Conservation (phyloP, 1,284 basidiomycete species). For the Xerocomus cyaneibrunnescens region DNA sequence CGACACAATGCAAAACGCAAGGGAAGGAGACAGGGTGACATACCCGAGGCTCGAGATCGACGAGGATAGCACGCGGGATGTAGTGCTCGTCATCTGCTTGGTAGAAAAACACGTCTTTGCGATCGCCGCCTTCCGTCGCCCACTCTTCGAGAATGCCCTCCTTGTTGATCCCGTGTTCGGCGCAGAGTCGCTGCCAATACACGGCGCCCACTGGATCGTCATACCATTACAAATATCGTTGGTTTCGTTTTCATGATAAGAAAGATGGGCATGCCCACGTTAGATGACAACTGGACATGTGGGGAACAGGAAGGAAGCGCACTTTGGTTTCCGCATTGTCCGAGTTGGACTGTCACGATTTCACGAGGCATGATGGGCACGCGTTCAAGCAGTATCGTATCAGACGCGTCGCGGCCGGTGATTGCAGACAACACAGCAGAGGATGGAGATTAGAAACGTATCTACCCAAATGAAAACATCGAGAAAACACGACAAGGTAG, state of each 20-base stretch:
- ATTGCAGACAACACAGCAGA: constrained; percentile 9
- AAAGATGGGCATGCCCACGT: neutral
- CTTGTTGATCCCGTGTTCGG: constrained; percentile 93
- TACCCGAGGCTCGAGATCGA: constrained; percentile 97
- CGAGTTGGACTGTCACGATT: constrained; percentile 86
- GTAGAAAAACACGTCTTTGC: constrained; percentile 99
- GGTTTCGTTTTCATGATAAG: neutral
- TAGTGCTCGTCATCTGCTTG: constrained; percentile 99
- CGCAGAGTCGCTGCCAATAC: constrained; percentile 95
- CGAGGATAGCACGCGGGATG: constrained; percentile 93
- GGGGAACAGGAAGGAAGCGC: constrained; percentile 34
- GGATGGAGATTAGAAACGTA: constrained; percentile 20
- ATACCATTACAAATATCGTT: neutral
- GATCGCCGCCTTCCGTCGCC: constrained; percentile 91
- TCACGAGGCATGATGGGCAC: constrained; percentile 70
- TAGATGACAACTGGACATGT: constrained; percentile 5
- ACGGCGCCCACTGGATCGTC: constrained; percentile 68
- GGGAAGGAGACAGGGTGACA: constrained; percentile 27
- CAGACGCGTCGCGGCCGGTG: constrained; percentile 10
- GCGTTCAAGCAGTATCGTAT: constrained; percentile 3
- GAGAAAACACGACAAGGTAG: constrained; percentile 28
- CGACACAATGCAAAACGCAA: too few relatives aligned
- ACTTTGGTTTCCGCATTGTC: constrained; percentile 98
- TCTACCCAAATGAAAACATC: constrained; percentile 17
- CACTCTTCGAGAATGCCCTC: constrained; percentile 94